Evolutionary conservation across 2,329 filamentous ascomycete genomes (phyloP).

Genomic region (Xylaria sp.): DNA sequence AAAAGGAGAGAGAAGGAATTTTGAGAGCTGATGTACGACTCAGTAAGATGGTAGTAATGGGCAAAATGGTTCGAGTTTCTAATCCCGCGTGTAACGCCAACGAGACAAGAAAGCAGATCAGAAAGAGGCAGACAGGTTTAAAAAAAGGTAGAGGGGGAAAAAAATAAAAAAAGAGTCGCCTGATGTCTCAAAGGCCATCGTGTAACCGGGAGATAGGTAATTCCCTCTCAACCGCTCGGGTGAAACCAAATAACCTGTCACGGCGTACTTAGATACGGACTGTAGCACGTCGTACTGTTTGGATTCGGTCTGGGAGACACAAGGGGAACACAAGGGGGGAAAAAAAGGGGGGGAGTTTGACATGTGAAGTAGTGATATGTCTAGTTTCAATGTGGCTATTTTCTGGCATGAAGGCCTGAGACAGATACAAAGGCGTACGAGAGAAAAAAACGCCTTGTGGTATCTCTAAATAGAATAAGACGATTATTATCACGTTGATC

Average conservation of each 20-base stretch:
- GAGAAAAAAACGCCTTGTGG: neutral
- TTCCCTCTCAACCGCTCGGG: no score
- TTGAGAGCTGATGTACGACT: neutral
- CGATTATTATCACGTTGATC: neutral
- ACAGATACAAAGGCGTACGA: neutral
- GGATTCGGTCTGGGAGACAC: neutral
- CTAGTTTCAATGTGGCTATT: neutral
- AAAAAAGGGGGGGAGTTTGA: neutral
- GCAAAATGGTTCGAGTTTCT: conserved; percentile 4
- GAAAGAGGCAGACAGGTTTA: neutral
- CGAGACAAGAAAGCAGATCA: neutral
- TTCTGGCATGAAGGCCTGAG: neutral
- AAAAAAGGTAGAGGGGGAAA: no score
- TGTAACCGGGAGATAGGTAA: conserved; percentile 5
- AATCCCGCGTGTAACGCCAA: neutral
- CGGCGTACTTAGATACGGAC: neutral
- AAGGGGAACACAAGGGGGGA: neutral
- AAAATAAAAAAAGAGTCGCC: conserved; percentile 8
- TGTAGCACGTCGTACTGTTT: neutral
- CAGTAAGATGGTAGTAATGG: no score
- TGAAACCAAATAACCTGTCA: neutral
- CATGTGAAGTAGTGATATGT: neutral
- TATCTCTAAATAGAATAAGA: neutral
- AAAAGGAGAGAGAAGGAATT: neutral
- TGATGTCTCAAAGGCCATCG: conserved; percentile 9